Evolutionary conservation across 257 asterid species (phyloP), one percentile per base, ranked within the genome.

Genomic region (Solanum bulbocastanum): DNA sequence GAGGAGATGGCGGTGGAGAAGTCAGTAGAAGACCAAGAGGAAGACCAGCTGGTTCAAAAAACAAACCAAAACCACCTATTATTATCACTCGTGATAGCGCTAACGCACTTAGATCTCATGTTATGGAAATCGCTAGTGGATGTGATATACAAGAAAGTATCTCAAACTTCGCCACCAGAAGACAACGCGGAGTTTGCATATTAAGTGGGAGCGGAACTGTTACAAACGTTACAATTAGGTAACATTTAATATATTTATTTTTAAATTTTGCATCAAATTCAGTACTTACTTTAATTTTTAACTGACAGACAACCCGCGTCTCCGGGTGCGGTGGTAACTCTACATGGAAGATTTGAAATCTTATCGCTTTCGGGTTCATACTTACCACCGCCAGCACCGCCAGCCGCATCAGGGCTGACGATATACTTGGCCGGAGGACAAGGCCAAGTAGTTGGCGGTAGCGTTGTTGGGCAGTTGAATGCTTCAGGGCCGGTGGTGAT

Each of bases 381-480:
- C 52, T 92, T 97, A 2, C 99, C 99, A 3, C 97, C 98, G 12
- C 99, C 99, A 0, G 99, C 99, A 0, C 98, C 98, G 0, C 93
- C 98, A 1, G 95, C 97, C 1, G 98, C 99, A 0, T 94, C 99
- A 0, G 91, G 97, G 2, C 89, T 97, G 81, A 94, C 98, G n/a
- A 93, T 97, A 36, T 97, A 96, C 60, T 76, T 97, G 10, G 94
- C 98, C 15, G 97, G 98, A 10, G 98, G 96, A 15, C 99, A 97
- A 85, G 99, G 99, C 3, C 99, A 97, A 89, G 96, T 97, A 1
- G 93, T 97, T 84, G 99, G 99, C 1, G 99, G 99, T 1, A 92
- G 96, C 8, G 99, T 97, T 4, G 98, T 94, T 10, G 99, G 99
- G 1, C 98, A 95, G 23, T 87, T 97, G 4, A 20, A 93, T 42